Percentiles rank a stretch among this genome's conserved stretches.
phyloP scores from a whole-genome alignment of 1,284 basidiomycete genomes.

The Boletus chippewaensis region DNA sequence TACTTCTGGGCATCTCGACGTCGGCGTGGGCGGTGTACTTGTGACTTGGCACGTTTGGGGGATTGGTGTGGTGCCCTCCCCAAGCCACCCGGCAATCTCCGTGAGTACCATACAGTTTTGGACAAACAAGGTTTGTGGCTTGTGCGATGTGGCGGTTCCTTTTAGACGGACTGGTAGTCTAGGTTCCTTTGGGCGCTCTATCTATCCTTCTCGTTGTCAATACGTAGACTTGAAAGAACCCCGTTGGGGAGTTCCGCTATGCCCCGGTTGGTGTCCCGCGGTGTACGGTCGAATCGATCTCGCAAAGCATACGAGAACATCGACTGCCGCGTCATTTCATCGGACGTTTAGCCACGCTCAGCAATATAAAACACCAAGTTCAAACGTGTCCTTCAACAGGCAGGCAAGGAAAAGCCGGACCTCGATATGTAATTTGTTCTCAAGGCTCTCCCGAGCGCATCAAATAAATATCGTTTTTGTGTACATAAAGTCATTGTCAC shows the following conservation, averaged over 20 bases:
- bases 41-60: conserved; percentile 9
- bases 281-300: background rate
- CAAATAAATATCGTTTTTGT: too few relatives aligned
- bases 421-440: too few relatives aligned
- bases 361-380: too few relatives aligned
- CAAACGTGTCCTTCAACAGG: too few relatives aligned
- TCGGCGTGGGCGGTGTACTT: conserved; percentile 22
- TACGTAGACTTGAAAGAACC: background rate
- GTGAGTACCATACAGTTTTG: conserved; percentile 22
- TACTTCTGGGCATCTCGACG: conserved; percentile 35
- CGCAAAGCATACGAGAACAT: too few relatives aligned
- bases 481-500: too few relatives aligned
- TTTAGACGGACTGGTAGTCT: background rate
- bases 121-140: conserved; percentile 12
- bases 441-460: too few relatives aligned
- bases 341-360: too few relatives aligned
- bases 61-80: conserved; percentile 1
- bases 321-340: too few relatives aligned
- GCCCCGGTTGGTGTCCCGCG: background rate
- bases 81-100: conserved; percentile 31
- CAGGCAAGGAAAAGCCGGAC: too few relatives aligned
- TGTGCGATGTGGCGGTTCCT: background rate
- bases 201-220: background rate
- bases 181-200: background rate
- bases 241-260: background rate